A percentile compares a stretch with the other conserved stretches of the same genome.
Conservation (phyloP, 495 filamentous ascomycete species). For the Aspergillus carlsbadensis region DNA sequence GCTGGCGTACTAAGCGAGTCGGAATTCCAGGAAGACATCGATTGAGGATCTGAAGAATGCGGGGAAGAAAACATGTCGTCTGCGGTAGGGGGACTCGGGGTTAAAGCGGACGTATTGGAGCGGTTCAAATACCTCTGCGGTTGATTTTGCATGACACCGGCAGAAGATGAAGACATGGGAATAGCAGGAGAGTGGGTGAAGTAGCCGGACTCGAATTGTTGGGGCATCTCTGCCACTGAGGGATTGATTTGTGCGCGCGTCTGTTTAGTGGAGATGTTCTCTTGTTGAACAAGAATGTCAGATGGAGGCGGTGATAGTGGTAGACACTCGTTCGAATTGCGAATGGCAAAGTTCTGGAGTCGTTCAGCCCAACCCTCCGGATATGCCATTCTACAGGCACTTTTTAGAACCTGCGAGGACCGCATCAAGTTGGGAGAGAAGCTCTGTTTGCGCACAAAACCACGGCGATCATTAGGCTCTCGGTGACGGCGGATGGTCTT, state of each 20-base stretch:
- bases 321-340: slow-evolving; percentile 37
- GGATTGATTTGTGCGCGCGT: slow-evolving; percentile 18
- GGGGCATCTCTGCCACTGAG: slow-evolving; percentile 29
- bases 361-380: slow-evolving; percentile 42
- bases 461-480: slow-evolving; percentile 41
- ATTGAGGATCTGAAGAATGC: slow-evolving; percentile 45
- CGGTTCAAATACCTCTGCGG: slow-evolving; percentile 40
- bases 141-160: slow-evolving; percentile 29
- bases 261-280: slow-evolving; percentile 34
- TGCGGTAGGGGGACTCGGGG: slow-evolving; percentile 42
- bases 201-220: slow-evolving; percentile 37
- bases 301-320: slow-evolving; percentile 48
- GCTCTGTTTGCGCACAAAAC: slow-evolving; percentile 42
- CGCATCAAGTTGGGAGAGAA: slow-evolving; percentile 44
- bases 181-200: slow-evolving; percentile 40
- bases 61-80: slow-evolving; percentile 47
- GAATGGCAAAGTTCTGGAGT: slow-evolving; percentile 41
- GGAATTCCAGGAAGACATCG: slow-evolving; percentile 47
- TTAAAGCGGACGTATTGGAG: slow-evolving; percentile 31
- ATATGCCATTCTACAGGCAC: slow-evolving; percentile 40
- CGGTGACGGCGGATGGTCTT: slow-evolving; percentile 44
- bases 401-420: slow-evolving; percentile 37
- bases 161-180: slow-evolving; percentile 39
- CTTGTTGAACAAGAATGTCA: slow-evolving; percentile 42
- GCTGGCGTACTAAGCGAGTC: slow-evolving; percentile 37